These are phyloP conservation scores for Barnettozyma wickerhamii DNA, from an alignment of 805 yeast genomes.

Conservation along the genomic window DNA sequence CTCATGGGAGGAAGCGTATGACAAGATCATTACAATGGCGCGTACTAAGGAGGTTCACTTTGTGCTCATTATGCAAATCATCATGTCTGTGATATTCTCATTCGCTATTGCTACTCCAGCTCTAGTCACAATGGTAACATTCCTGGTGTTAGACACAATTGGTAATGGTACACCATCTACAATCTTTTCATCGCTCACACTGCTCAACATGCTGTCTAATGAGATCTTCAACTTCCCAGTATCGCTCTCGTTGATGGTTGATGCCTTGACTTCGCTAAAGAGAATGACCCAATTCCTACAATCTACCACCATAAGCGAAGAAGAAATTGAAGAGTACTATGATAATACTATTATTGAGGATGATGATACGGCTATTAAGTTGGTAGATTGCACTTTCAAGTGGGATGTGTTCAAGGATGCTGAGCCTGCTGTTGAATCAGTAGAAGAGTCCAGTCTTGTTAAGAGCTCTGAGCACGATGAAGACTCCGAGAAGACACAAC, in stretches of 20 bases:
- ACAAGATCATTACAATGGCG: constrained; percentile 41
- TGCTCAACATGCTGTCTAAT: constrained; percentile 55
- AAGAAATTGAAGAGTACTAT: constrained; percentile 31
- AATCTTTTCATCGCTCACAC: constrained; percentile 62
- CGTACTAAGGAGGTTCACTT: constrained; percentile 55
- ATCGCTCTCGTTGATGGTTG: constrained; percentile 55
- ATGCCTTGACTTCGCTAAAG: constrained; percentile 53
- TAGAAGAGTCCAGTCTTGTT: background rate
- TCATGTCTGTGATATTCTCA: constrained; percentile 52
- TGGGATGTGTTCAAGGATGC: constrained; percentile 47
- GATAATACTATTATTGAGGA: constrained; percentile 13
- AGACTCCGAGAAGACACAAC: background rate
- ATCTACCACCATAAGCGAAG: constrained; percentile 38
- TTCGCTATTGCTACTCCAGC: constrained; percentile 44
- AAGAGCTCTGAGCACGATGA: too few species aligned
- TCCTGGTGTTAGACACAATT: constrained; percentile 34
- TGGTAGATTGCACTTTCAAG: constrained; percentile 50
- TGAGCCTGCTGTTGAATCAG: background rate
- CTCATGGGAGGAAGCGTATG: constrained; percentile 83
- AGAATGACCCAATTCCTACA: constrained; percentile 52
- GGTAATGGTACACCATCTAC: constrained; percentile 48
- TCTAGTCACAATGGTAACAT: constrained; percentile 51
- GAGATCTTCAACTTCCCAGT: constrained; percentile 55
- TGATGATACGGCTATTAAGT: constrained; percentile 38
- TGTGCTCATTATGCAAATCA: constrained; percentile 50